Base-by-base conservation (phyloP, 148 eudicot species). In the Rhododendron griersonianum region DNA sequence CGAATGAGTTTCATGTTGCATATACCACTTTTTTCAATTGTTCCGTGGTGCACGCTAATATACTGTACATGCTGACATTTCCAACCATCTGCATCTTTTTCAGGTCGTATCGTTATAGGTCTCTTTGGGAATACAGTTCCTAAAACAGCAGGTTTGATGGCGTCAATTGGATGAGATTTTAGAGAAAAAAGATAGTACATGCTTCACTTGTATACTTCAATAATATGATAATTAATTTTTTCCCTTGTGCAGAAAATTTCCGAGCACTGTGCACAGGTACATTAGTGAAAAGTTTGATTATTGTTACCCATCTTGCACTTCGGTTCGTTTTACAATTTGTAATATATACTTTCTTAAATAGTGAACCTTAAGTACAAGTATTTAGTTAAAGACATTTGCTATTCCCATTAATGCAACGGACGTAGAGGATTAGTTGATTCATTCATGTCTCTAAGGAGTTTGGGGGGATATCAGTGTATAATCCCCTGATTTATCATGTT, bases 71-170 rank as follows among this genome's bases (percentile, higher is more conserved):
- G 71, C 71, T 80, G n/a, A 87, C 81, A 11, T 55, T 53, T 37
- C 21, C 37, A 0, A 75, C 19, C 33, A 35, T 53, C 33, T 48
- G 41, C 45, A 41, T 83, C 57, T 39, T 91, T 86, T 90, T 33
- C 94, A 97, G 99, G 99, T 76, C 94, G 99, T 78, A 89, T 97
- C 59, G 95, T 92, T 7, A 93, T 97, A 92, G 99, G 99, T 84
- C 95, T 97, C 87, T 97, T 93, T 90, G 99, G 99, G 35, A 95
- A 97, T 89, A 86, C 99, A 23, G 99, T 97, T 88, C 99, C 99
- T 80, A 95, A 97, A 88, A 97, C 99, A 86, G 96, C 91, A 86
- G 99, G 99, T 97, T 88, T 61, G 88, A 65, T 88, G 11, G 33
- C 77, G 0, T 87, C n/a, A 61, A 76, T 11, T 19, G 81, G 23